A percentile compares a stretch with the other conserved stretches of the same genome.
Conservation (phyloP, 495 filamentous ascomycete genomes). For the Neurospora sp. region DNA sequence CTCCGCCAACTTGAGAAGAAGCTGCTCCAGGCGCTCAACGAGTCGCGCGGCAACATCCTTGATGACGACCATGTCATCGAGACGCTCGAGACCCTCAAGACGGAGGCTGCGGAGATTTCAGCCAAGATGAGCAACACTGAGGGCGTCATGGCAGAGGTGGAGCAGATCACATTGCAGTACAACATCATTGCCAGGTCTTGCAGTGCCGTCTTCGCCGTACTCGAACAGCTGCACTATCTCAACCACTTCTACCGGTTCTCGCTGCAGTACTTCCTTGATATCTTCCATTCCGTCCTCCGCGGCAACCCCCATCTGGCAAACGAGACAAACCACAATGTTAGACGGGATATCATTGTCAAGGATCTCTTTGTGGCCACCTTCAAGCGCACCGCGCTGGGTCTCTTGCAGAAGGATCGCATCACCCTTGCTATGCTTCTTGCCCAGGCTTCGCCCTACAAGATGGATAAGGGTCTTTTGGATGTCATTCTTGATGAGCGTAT, state of each 20-base stretch:
- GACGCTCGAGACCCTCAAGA: slow-evolving; percentile 95
- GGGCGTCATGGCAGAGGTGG: slow-evolving; percentile 96
- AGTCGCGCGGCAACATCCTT: slow-evolving; percentile 94
- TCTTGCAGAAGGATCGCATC: slow-evolving; percentile 88
- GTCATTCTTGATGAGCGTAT: slow-evolving; percentile 70
- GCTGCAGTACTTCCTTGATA: slow-evolving; percentile 92
- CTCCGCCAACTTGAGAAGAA: slow-evolving; percentile 93
- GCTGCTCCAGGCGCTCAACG: slow-evolving; percentile 87
- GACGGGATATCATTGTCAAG: slow-evolving; percentile 77
- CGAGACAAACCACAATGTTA: slow-evolving; percentile 62
- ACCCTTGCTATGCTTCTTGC: slow-evolving; percentile 94
- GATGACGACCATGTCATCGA: slow-evolving; percentile 98
- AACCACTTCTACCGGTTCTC: slow-evolving; percentile 99
- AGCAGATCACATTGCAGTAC: slow-evolving; percentile 88
- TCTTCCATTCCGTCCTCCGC: slow-evolving; percentile 87
- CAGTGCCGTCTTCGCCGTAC: slow-evolving; percentile 90
- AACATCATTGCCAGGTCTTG: slow-evolving; percentile 85
- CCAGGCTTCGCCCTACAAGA: slow-evolving; percentile 84
- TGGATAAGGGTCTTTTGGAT: slow-evolving; percentile 84
- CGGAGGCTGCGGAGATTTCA: slow-evolving; percentile 90
- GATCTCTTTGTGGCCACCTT: slow-evolving; percentile 87
- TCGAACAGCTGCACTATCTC: slow-evolving; percentile 94
- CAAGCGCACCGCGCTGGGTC: slow-evolving; percentile 81
- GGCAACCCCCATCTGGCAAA: slow-evolving; percentile 62
- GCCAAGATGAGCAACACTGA: slow-evolving; percentile 92